A percentile compares a stretch with the other conserved stretches of the same genome.
phyloP scores from a whole-genome alignment of 108 stramenopile species.

The Nannochloropsis granulata region DNA sequence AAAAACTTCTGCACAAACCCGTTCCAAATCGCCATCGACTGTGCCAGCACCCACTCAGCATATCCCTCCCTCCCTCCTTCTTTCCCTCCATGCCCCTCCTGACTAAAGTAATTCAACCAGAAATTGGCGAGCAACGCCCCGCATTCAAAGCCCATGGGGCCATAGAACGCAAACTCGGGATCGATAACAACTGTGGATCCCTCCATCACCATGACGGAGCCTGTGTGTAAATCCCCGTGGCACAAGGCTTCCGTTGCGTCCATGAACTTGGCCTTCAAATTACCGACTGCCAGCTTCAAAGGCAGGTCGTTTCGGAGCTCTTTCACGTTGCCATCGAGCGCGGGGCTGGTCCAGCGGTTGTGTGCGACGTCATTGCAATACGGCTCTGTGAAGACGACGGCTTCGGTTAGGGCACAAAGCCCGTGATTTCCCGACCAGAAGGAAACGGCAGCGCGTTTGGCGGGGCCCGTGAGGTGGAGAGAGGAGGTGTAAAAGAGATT shows the following conservation, averaged over 20 bases:
- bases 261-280: conserved; percentile 39
- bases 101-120: conserved; percentile 30
- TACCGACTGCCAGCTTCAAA: conserved; percentile 27
- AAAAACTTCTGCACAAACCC: conserved; percentile 24
- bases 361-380: conserved; percentile 9
- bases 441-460: conserved; percentile 19
- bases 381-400: conserved; percentile 31
- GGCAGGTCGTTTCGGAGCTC: conserved; percentile 20
- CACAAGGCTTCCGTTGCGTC: conserved; percentile 25
- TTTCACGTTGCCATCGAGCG: conserved; percentile 32
- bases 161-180: conserved; percentile 50
- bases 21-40: conserved; percentile 15
- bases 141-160: conserved; percentile 47
- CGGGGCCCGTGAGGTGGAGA: conserved; percentile 20
- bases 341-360: conserved; percentile 43
- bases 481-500: conserved; percentile 40
- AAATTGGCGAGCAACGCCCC: conserved; percentile 41
- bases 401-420: conserved; percentile 45
- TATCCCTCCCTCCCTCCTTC: conserved; percentile 20
- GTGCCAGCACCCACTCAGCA: conserved; percentile 36
- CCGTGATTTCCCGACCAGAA: conserved; percentile 35
- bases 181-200: conserved; percentile 40
- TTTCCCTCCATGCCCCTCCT: neutral
- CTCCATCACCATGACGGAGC: conserved; percentile 40
- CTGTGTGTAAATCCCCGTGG: conserved; percentile 45